phyloP scores from a whole-genome alignment of 495 filamentous ascomycete genomes.

The Cercophora scortea region DNA sequence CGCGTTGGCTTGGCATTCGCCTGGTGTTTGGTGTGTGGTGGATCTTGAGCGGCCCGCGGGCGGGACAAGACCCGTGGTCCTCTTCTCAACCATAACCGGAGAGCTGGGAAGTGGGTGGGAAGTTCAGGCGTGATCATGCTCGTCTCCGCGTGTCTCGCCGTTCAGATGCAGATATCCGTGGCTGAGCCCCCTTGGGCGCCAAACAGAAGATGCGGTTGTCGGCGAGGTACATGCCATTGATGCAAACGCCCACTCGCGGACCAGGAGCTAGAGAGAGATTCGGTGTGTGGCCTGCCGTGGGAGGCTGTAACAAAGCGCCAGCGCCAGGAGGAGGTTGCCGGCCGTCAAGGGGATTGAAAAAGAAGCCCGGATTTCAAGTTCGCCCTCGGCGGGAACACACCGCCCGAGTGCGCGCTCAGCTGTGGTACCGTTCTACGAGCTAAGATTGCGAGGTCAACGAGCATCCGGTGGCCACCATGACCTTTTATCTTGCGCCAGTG shows the following conservation, averaged over 20 bases:
- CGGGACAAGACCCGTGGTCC: not conserved
- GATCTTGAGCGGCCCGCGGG: not conserved
- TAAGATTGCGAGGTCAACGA: not conserved
- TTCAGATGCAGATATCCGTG: slow-evolving; percentile 20
- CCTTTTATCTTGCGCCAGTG: too few relatives aligned
- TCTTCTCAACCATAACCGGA: slow-evolving; percentile 18
- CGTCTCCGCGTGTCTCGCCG: slow-evolving; percentile 12
- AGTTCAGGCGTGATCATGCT: slow-evolving; percentile 17
- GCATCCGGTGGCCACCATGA: not conserved
- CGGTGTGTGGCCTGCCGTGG: not conserved
- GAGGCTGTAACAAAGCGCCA: too few relatives aligned
- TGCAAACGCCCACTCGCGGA: slow-evolving; percentile 11
- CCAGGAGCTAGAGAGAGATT: not conserved
- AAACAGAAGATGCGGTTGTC: slow-evolving; percentile 13
- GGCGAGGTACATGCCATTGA: slow-evolving; percentile 18
- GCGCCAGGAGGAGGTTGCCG: too few relatives aligned
- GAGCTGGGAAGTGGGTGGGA: slow-evolving; percentile 6
- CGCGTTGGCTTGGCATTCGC: too few relatives aligned
- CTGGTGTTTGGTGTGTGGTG: not conserved
- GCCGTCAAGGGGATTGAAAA: too few relatives aligned
- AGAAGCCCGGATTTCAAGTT: too few relatives aligned
- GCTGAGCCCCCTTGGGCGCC: not conserved
- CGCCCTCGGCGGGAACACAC: too few relatives aligned
- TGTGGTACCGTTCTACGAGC: not conserved
- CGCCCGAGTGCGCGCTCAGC: not conserved